Evolutionary conservation across 1,284 basidiomycete species (phyloP), one percentile per base, ranked within the genome.

Genomic region (Trametes sp.): DNA sequence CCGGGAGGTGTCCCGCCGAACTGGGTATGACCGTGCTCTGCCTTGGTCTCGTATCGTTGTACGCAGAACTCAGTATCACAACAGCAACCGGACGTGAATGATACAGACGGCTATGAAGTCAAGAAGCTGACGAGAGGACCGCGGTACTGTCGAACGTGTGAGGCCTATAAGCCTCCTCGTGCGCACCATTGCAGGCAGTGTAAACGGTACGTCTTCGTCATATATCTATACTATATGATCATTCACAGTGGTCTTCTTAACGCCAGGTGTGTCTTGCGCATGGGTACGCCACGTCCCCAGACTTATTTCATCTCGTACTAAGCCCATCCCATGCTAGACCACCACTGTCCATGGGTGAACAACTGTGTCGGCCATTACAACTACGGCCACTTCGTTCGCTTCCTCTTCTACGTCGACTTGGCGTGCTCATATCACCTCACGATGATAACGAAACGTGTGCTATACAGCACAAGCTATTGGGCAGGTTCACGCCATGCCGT

Each of bases 301-400:
- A n/a, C n/a, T n/a, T n/a, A n/a, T n/a, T n/a, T n/a, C n/a, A n/a
- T n/a, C n/a, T n/a, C n/a, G 6, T 11, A 1, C 13, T 33, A 1
- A 14, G 38, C 8, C 28, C 28, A 13, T 16, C 19, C 9, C 44
- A 9, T 6, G n/a, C 66, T 24, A 93, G 91, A 95, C 78, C 95
- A 98, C 71, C 95, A 97, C 71, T 97, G 95, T 74, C 92, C 92
- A 24, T 95, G 92, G 93, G 89, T 93, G 59, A 93, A 94, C 73
- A 94, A 94, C 74, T 95, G 95, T 73, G 90, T 98, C 66, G 96
- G 95, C 0, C 90, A 94, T 76, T 86, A 84, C 78, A 98, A 97
- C 76, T 90, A 96, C 66, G 91, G 90, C 0, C 87, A 96, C 77
- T 98, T 98, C 74, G 80, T 98, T 59, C 91, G 96, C 23, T 98